phyloP scores from a whole-genome alignment of 345 rosid genomes.

The Citrus cavaleriei region DNA sequence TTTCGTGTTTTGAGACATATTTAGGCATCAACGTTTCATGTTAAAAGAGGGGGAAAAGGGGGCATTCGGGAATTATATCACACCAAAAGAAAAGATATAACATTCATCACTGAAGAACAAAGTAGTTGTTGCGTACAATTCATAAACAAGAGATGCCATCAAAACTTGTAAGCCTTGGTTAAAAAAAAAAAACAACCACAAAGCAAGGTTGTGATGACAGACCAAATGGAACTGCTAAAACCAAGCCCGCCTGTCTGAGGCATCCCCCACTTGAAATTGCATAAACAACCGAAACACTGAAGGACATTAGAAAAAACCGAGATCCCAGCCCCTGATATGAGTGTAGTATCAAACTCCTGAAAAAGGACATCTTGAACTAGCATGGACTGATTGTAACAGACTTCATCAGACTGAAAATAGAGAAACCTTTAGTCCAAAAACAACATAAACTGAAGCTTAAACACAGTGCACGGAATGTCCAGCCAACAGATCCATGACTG shows the following conservation, averaged over 20 bases:
- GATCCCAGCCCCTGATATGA: not conserved
- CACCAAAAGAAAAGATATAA: not conserved
- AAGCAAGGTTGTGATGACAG: slow-evolving; percentile 14
- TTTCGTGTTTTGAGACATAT: too few relatives aligned
- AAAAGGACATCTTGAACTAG: slow-evolving; percentile 8
- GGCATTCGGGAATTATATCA: not conserved
- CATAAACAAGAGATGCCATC: slow-evolving; percentile 23
- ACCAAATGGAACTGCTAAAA: slow-evolving; percentile 12
- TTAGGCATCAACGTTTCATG: too few relatives aligned
- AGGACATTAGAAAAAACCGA: not conserved
- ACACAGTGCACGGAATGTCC: slow-evolving; percentile 26
- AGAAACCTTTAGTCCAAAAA: slow-evolving; percentile 19
- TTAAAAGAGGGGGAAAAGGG: too few relatives aligned
- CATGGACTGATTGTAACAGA: slow-evolving; percentile 17
- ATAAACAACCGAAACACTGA: slow-evolving; percentile 19
- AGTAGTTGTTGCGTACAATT: slow-evolving; percentile 24
- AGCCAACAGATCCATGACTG: slow-evolving; percentile 19
- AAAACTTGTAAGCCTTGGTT: slow-evolving; percentile 1
- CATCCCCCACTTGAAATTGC: slow-evolving; percentile 21
- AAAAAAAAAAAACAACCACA: slow-evolving; percentile 13
- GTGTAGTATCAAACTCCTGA: slow-evolving; percentile 1
- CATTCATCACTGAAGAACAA: not conserved
- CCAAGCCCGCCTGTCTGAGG: slow-evolving; percentile 21
- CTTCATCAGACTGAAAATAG: slow-evolving; percentile 17
- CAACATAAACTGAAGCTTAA: slow-evolving; percentile 16